Evolutionary conservation across 352 stramenopile species (phyloP).

Genomic region (Stramenopiles sp.): DNA sequence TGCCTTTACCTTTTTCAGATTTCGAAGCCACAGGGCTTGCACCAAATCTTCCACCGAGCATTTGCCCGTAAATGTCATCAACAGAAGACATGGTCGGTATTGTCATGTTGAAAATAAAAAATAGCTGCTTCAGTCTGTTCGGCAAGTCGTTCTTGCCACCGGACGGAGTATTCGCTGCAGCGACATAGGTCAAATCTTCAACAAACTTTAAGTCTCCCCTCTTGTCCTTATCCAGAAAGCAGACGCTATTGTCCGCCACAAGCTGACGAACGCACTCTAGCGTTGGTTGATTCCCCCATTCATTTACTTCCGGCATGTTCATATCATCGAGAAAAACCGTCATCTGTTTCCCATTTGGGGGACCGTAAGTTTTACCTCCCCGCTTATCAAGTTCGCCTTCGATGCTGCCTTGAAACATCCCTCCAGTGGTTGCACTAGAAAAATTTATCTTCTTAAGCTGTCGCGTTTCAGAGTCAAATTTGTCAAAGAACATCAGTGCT

Average conservation of each 20-base stretch:
- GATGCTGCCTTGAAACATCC: constrained; percentile 92
- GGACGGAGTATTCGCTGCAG: constrained; percentile 88
- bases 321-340: constrained; percentile 96
- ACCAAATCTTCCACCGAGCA: constrained; percentile 75
- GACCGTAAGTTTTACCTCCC: constrained; percentile 90
- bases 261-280: constrained; percentile 91
- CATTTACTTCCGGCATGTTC: constrained; percentile 89
- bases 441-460: constrained; percentile 95
- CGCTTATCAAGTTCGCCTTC: constrained; percentile 94
- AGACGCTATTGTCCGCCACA: constrained; percentile 86
- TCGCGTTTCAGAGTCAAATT: constrained; percentile 74
- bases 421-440: constrained; percentile 84
- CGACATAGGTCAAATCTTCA: constrained; percentile 90
- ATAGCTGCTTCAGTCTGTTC: constrained; percentile 96
- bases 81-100: constrained; percentile 89
- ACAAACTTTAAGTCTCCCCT: constrained; percentile 93
- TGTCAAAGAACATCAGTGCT: constrained; percentile 89
- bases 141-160: constrained; percentile 94
- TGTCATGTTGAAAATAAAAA: constrained; percentile 96
- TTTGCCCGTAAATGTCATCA: constrained; percentile 97
- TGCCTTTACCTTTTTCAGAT: neutral
- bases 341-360: constrained; percentile 93
- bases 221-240: constrained; percentile 93
- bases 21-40: constrained; percentile 38
- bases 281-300: constrained; percentile 92